These are phyloP conservation scores for Wickerhamomyces queroliae DNA, from an alignment of 805 yeast species.

Conservation along the genomic window DNA sequence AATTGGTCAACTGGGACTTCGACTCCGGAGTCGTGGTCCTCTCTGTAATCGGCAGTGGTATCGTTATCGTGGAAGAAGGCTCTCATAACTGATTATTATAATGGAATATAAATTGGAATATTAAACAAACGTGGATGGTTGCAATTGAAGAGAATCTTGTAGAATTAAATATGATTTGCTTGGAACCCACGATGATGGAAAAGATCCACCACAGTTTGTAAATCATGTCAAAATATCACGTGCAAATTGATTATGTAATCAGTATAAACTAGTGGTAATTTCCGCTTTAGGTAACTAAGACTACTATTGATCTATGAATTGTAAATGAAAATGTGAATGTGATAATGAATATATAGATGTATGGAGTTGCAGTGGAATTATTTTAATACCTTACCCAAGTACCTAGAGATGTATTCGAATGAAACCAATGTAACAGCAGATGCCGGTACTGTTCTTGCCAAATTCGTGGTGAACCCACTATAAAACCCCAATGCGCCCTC, in stretches of 20 bases:
- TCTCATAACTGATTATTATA: conserved; percentile 23
- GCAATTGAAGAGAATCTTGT: background rate
- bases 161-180: no score
- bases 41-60: conserved; percentile 52
- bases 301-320: no score
- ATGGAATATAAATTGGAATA: background rate
- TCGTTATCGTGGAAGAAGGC: conserved; percentile 65
- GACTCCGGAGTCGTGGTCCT: conserved; percentile 67
- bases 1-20: conserved; percentile 46
- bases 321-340: no score
- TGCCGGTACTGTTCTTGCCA: conserved; percentile 90
- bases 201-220: background rate
- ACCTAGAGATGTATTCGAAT: conserved; percentile 62
- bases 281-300: background rate
- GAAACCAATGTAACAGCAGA: conserved; percentile 93
- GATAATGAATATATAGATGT: background rate
- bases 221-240: background rate
- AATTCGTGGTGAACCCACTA: conserved; percentile 81
- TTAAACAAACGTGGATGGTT: no score
- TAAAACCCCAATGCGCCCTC: conserved; percentile 86
- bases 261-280: background rate
- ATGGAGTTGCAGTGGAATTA: background rate
- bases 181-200: background rate
- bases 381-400: conserved; percentile 20
- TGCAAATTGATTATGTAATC: background rate